A percentile compares a stretch with the other conserved stretches of the same genome.
Conservation (phyloP, 805 yeast species). For the Ogataea philodendri region DNA sequence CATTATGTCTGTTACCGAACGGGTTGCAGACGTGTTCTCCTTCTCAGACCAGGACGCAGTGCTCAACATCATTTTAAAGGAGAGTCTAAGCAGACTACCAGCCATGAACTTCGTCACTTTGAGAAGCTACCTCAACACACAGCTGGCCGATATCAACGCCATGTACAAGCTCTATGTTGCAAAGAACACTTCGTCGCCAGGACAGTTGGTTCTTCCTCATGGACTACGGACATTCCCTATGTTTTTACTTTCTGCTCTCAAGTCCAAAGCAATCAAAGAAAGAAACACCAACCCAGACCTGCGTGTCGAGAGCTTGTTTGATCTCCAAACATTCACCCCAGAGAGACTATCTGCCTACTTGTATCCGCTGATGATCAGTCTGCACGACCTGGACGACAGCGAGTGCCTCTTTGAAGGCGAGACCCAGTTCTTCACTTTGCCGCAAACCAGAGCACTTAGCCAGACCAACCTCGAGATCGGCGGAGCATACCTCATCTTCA, state of each 20-base stretch:
- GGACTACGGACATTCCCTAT: conserved; percentile 70
- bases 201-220: conserved; percentile 78
- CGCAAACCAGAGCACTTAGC: conserved; percentile 46
- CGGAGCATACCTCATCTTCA: conserved; percentile 76
- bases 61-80: conserved; percentile 51
- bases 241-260: conserved; percentile 65
- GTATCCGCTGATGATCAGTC: conserved; percentile 76
- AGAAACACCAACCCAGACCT: conserved; percentile 56
- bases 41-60: conserved; percentile 77
- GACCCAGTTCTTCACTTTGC: conserved; percentile 46
- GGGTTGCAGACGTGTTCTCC: conserved; percentile 68
- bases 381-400: conserved; percentile 59
- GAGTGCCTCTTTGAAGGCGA: conserved; percentile 53
- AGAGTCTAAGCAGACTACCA: conserved; percentile 40
- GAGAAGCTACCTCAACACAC: conserved; percentile 34
- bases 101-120: conserved; percentile 37
- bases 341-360: conserved; percentile 59
- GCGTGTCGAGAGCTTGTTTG: conserved; percentile 54
- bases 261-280: conserved; percentile 59
- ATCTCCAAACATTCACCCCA: conserved; percentile 52
- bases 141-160: conserved; percentile 54
- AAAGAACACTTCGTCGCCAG: conserved; percentile 43
- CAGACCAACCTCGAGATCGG: conserved; percentile 48
- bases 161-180: conserved; percentile 52
- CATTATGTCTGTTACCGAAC: conserved; percentile 76